These are phyloP conservation scores for Cutaneotrichosporon sp. DNA, from an alignment of 1,284 basidiomycete species.

Conservation along the genomic window DNA sequence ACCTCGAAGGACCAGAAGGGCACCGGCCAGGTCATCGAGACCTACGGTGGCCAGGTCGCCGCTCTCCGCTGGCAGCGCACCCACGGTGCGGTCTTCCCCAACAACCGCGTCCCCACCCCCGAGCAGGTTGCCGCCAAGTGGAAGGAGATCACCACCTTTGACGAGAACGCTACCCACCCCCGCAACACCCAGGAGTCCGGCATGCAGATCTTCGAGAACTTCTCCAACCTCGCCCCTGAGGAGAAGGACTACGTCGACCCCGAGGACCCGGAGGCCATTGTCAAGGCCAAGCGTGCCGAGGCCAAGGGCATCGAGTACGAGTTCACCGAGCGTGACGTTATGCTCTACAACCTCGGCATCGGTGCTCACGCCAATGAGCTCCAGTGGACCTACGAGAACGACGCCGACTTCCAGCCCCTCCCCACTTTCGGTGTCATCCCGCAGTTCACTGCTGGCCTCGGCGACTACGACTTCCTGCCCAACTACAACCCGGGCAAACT, in stretches of 20 bases:
- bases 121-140: constrained; percentile 78
- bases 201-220: constrained; percentile 76
- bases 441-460: constrained; percentile 71
- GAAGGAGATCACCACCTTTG: constrained; percentile 77
- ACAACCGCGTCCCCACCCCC: constrained; percentile 68
- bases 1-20: constrained; percentile 75
- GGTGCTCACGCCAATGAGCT: constrained; percentile 94
- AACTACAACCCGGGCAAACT: constrained; percentile 95
- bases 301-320: constrained; percentile 63
- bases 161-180: constrained; percentile 72
- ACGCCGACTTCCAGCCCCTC: constrained; percentile 77
- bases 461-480: constrained; percentile 74
- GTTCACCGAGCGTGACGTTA: constrained; percentile 86
- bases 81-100: constrained; percentile 72
- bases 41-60: constrained; percentile 88
- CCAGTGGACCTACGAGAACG: constrained; percentile 85
- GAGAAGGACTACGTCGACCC: constrained; percentile 66
- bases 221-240: constrained; percentile 62
- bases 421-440: constrained; percentile 96
- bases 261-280: constrained; percentile 81
- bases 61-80: constrained; percentile 91
- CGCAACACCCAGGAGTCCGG: constrained; percentile 68
- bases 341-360: constrained; percentile 92
- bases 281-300: constrained; percentile 70
- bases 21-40: constrained; percentile 79